These are phyloP conservation scores for Teratosphaeria destructans DNA, from an alignment of 2,329 filamentous ascomycete species.

Conservation along the genomic window DNA sequence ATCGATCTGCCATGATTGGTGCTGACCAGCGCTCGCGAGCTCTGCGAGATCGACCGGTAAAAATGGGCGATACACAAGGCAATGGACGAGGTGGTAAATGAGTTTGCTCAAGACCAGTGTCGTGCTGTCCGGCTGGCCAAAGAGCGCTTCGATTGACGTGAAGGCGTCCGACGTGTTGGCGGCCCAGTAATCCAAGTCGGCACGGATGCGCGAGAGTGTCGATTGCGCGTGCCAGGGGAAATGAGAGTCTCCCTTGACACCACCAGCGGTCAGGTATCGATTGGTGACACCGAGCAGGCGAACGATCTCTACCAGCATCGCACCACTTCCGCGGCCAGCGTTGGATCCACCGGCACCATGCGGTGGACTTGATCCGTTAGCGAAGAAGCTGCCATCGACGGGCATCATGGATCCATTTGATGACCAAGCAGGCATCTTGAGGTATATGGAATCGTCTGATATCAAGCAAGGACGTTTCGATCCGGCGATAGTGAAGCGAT, in stretches of 20 bases:
- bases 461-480: conserved; percentile 75
- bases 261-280: conserved; percentile 71
- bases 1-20: conserved; percentile 88
- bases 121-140: conserved; percentile 68
- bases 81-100: conserved; percentile 78
- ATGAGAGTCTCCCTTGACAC: conserved; percentile 80
- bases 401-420: conserved; percentile 50
- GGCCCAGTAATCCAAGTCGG: conserved; percentile 77
- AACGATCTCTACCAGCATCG: conserved; percentile 75
- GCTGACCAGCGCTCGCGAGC: conserved; percentile 67
- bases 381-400: conserved; percentile 71
- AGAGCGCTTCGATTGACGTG: conserved; percentile 61
- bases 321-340: conserved; percentile 62
- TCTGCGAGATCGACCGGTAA: conserved; percentile 75
- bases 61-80: conserved; percentile 77
- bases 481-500: conserved; percentile 71
- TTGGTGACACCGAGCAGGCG: conserved; percentile 76
- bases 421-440: conserved; percentile 67
- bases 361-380: conserved; percentile 62
- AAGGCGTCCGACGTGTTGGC: conserved; percentile 72
- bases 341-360: conserved; percentile 36
- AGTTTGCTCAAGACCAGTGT: conserved; percentile 73
- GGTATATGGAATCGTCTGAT: conserved; percentile 62
- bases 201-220: conserved; percentile 73
- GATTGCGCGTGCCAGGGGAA: conserved; percentile 86